A percentile compares a stretch with the other conserved stretches of the same genome.
Conservation (phyloP, 192 early-diverging fungal genomes). For the Gigaspora rosea region DNA sequence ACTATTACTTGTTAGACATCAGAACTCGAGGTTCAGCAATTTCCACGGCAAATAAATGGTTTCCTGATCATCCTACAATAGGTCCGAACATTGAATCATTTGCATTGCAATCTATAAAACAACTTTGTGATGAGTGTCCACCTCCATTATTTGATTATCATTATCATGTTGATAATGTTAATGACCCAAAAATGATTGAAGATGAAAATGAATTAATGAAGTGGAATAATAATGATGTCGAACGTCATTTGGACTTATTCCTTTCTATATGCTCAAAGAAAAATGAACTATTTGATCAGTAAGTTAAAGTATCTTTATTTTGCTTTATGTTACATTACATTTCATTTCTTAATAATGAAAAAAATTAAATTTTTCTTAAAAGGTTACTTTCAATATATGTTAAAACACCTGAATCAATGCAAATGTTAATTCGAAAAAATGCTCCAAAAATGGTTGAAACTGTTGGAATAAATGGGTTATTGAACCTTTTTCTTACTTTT, state of each 20-base stretch:
- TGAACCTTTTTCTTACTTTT: slow-evolving; percentile 62
- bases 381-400: slow-evolving; percentile 5
- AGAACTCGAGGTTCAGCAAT: slow-evolving; percentile 61
- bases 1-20: not conserved
- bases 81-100: slow-evolving; percentile 46
- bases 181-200: slow-evolving; percentile 1
- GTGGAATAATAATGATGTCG: slow-evolving; percentile 65
- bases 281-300: slow-evolving; percentile 66
- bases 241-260: slow-evolving; percentile 70
- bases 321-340: slow-evolving; percentile 32
- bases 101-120: slow-evolving; percentile 39
- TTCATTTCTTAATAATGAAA: slow-evolving; percentile 24
- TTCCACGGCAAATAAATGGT: slow-evolving; percentile 58
- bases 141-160: slow-evolving; percentile 25
- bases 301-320: slow-evolving; percentile 39
- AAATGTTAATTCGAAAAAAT: slow-evolving; percentile 15
- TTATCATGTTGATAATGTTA: slow-evolving; percentile 23
- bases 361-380: not conserved
- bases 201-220: slow-evolving; percentile 29
- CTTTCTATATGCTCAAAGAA: slow-evolving; percentile 78
- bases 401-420: not conserved
- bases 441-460: slow-evolving; percentile 8
- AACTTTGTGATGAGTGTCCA: slow-evolving; percentile 16
- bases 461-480: slow-evolving; percentile 52
- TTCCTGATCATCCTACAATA: slow-evolving; percentile 53